Base-by-base conservation (phyloP, 140 eudicot species). In the Stevia rebaudiana region DNA sequence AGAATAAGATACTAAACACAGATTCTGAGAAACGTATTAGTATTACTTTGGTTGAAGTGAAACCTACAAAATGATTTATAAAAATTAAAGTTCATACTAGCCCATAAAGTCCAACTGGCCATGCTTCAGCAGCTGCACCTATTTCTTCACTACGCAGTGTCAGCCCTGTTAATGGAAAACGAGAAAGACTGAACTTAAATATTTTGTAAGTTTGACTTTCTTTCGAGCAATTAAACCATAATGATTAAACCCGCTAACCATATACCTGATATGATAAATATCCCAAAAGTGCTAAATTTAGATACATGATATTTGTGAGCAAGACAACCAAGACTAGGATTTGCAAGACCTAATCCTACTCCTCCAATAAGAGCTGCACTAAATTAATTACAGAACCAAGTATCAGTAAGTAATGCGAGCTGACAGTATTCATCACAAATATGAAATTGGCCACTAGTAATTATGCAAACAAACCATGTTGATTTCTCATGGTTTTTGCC, bases 71-170 rank as follows among this genome's bases (percentile, higher is more conserved):
- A 57, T 56, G 16, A 24, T 12, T 70, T 33, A 68, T 39, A 57
- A 51, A 50, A 61, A 58, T 11, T 65, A n/a, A 50, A 65, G 77
- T 65, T 53, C 89, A 67, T 86, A 90, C 97, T 57, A 90, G 80
- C 61, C 97, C 97, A 72, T 76, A 84, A 7, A 90, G 78, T 73
- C 95, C 95, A 68, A 87, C 97, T 63, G 88, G 95, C 97, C 95
- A 90, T 47, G 97, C 97, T 78, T 82, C 94, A 62, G 82, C 80
- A 62, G 97, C 95, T 71, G 87, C 94, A 54, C 94, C 94, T 61
- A 90, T 75, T 65, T 84, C 95, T 41, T 86, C 86, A 64, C 94
- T 84, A 17, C 83, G 88, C 79, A 90, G 71, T 28, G 97, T 86
- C 82, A 90, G 79, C 36, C 97, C 97, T 89, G 78, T 63, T 51